A percentile compares a stretch with the other conserved stretches of the same genome.
Evolutionary conservation across 2,329 filamentous ascomycete genomes (phyloP).

Genomic region (Helicocarpus griseus): DNA sequence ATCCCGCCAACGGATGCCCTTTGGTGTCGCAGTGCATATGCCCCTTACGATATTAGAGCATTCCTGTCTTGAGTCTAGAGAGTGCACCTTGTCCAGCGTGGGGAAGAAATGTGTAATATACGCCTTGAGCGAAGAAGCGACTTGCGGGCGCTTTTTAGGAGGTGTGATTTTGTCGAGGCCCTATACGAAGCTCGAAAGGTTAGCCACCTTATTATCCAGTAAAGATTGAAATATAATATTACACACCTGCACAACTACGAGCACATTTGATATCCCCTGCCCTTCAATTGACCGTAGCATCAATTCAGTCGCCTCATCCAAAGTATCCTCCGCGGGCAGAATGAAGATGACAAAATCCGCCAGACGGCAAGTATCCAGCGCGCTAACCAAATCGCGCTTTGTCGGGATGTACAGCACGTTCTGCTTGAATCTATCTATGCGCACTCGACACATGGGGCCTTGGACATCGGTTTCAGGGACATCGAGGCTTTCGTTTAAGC

Average conservation of each 20-base stretch:
- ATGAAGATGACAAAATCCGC: constrained; percentile 89
- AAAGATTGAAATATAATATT: neutral
- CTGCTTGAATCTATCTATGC: constrained; percentile 88
- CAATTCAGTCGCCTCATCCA: constrained; percentile 74
- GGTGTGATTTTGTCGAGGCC: constrained; percentile 69
- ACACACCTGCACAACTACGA: constrained; percentile 62
- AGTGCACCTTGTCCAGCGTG: constrained; percentile 81
- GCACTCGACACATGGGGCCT: constrained; percentile 51
- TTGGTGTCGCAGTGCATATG: constrained; percentile 82
- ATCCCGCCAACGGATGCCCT: constrained; percentile 91
- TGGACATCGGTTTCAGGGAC: constrained; percentile 56
- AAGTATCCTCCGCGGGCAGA: constrained; percentile 70
- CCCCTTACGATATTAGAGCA: constrained; percentile 84
- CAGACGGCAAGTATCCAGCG: constrained; percentile 74
- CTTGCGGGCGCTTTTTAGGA: constrained; percentile 64
- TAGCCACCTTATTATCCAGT: too few relatives aligned
- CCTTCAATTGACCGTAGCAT: constrained; percentile 81
- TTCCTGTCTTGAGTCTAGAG: constrained; percentile 78
- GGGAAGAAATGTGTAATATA: constrained; percentile 95
- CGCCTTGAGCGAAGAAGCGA: constrained; percentile 75
- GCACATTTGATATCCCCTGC: constrained; percentile 88
- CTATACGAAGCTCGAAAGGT: constrained; percentile 11
- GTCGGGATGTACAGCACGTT: constrained; percentile 77
- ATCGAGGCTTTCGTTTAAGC: constrained; percentile 70
- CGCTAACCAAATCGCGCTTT: constrained; percentile 62